Percentiles rank a stretch among this genome's conserved stretches.
These are phyloP conservation scores for Blastomyces silverae DNA, from an alignment of 2,329 filamentous ascomycete genomes.

Conservation along the genomic window DNA sequence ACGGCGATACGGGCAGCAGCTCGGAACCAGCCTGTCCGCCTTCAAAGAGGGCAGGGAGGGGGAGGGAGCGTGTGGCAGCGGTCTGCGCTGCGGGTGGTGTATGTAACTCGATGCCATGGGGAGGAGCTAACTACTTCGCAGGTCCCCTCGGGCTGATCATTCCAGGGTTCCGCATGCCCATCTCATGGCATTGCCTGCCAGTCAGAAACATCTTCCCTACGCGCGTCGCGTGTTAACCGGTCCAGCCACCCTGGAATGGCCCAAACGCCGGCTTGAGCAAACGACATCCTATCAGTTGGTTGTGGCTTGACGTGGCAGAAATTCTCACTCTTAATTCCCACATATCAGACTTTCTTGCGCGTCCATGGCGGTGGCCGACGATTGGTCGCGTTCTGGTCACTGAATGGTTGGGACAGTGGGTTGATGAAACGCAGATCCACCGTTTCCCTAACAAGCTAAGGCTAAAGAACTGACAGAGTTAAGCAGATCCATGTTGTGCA, in stretches of 20 bases:
- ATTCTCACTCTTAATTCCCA: neutral
- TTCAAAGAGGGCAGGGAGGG: neutral
- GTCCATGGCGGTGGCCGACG: too few relatives aligned
- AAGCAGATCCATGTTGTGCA: neutral
- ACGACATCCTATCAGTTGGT: neutral
- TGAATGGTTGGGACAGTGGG: too few relatives aligned
- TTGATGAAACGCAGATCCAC: too few relatives aligned
- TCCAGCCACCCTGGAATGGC: too few relatives aligned
- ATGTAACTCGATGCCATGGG: neutral
- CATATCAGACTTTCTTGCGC: neutral
- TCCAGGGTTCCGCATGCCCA: neutral
- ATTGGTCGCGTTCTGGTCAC: too few relatives aligned
- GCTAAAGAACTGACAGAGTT: too few relatives aligned
- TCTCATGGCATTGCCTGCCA: too few relatives aligned
- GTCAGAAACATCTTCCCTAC: too few relatives aligned
- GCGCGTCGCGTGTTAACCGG: too few relatives aligned
- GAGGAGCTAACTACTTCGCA: too few relatives aligned
- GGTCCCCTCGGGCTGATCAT: neutral
- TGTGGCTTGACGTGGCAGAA: neutral
- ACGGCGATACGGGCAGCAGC: neutral
- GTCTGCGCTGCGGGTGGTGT: neutral
- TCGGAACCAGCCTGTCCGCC: neutral
- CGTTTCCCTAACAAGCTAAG: neutral
- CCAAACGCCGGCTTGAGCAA: neutral
- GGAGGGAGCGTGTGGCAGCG: neutral